phyloP scores from a whole-genome alignment of 1,284 basidiomycete genomes.

The Singerocomus inundabilis region DNA sequence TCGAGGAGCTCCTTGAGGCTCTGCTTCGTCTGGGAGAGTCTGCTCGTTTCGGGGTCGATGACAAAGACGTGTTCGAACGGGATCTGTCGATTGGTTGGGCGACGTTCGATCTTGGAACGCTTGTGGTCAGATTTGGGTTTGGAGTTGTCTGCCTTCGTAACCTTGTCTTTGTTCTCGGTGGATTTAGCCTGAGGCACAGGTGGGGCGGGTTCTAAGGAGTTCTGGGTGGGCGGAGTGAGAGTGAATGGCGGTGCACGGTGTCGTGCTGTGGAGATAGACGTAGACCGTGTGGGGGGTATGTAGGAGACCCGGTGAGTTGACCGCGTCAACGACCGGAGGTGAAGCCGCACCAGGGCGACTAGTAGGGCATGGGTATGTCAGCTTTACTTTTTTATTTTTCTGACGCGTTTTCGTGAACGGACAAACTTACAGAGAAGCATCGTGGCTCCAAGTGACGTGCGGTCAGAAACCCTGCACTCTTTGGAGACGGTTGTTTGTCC shows the following conservation, averaged over 20 bases:
- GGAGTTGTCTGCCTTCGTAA: no score
- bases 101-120: slow-evolving; percentile 11
- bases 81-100: slow-evolving; percentile 37
- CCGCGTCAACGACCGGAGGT: slow-evolving; percentile 1
- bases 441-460: slow-evolving; percentile 5
- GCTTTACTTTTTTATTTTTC: not conserved
- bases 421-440: slow-evolving; percentile 10
- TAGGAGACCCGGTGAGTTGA: not conserved
- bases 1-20: slow-evolving; percentile 40
- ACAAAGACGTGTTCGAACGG: slow-evolving; percentile 44
- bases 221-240: slow-evolving; percentile 13
- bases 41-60: slow-evolving; percentile 47
- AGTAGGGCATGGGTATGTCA: not conserved
- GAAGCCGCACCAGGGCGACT: slow-evolving; percentile 1
- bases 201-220: slow-evolving; percentile 1
- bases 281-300: slow-evolving; percentile 1
- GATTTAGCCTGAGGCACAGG: not conserved
- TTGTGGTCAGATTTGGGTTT: no score
- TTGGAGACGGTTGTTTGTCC: slow-evolving; percentile 25
- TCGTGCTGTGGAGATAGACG: not conserved
- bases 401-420: not conserved
- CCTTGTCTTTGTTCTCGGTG: not conserved
- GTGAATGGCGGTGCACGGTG: not conserved
- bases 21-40: slow-evolving; percentile 36
- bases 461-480: no score